Conservation (phyloP, 768 basidiomycete species). For the Boletus rex-veris region DNA sequence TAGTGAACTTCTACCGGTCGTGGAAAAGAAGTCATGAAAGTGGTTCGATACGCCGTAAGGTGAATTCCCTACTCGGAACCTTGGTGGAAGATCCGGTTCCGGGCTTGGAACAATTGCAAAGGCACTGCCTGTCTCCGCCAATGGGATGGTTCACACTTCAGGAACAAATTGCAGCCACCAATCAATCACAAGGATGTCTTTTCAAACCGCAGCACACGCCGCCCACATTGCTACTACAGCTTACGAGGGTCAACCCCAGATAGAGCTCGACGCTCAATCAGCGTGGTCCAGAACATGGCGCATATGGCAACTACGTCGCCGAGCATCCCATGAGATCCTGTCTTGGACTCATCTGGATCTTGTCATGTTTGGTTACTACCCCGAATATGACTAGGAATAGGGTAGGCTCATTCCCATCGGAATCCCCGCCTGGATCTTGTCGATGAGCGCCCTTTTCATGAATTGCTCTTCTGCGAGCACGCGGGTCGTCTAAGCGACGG, state of each 20-base stretch:
- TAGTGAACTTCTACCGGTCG: constrained; percentile 23
- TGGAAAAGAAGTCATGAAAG: constrained; percentile 18
- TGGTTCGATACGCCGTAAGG: constrained; percentile 25
- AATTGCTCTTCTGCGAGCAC: constrained; percentile 94
- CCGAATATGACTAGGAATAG: constrained; percentile 40
- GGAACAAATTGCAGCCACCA: constrained; percentile 28
- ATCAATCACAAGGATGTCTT: constrained; percentile 23
- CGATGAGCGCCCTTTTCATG: constrained; percentile 90
- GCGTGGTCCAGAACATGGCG: constrained; percentile 31
- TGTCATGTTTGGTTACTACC: constrained; percentile 22
- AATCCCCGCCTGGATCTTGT: constrained; percentile 74
- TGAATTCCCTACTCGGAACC: constrained; percentile 25
- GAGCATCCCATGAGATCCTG: constrained; percentile 31
- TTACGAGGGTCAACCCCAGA: constrained; percentile 21
- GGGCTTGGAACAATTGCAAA: constrained; percentile 27
- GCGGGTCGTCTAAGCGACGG: constrained; percentile 61
- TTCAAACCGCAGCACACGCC: constrained; percentile 23
- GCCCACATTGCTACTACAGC: constrained; percentile 10
- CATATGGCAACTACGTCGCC: constrained; percentile 38
- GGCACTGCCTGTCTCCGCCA: constrained; percentile 29
- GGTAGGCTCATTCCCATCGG: constrained; percentile 45
- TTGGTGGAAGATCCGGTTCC: constrained; percentile 33
- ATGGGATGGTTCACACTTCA: constrained; percentile 21
- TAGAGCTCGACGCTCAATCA: constrained; percentile 18
- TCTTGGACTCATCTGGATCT: constrained; percentile 23